phyloP scores from a whole-genome alignment of 257 asterid species.

The Hygrophila difformis region DNA sequence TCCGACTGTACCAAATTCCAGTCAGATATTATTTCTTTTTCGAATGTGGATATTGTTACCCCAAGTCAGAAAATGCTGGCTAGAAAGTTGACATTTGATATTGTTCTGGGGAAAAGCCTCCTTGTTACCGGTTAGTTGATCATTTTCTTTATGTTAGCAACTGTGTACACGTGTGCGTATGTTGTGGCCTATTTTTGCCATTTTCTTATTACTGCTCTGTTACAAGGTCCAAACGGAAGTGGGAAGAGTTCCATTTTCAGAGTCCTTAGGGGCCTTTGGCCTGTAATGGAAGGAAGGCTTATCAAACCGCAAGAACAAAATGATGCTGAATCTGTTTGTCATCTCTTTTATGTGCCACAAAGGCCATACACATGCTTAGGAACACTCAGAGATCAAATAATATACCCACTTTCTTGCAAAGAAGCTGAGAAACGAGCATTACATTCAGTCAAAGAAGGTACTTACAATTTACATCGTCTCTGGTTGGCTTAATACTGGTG shows the following conservation, averaged over 20 bases:
- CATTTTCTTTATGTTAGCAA: constrained; percentile 11
- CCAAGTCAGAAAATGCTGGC: constrained; percentile 88
- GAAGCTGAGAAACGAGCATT: constrained; percentile 69
- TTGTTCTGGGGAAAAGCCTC: constrained; percentile 80
- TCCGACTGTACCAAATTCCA: constrained; percentile 27
- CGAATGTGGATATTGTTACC: constrained; percentile 77
- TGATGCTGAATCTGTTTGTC: constrained; percentile 40
- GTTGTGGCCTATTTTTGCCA: neutral
- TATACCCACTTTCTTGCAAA: constrained; percentile 77
- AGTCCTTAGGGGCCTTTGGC: constrained; percentile 98
- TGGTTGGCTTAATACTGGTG: constrained; percentile 3
- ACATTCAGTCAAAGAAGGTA: constrained; percentile 41
- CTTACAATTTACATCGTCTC: constrained; percentile 9
- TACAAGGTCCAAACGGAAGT: constrained; percentile 97
- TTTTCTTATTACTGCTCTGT: constrained; percentile 7
- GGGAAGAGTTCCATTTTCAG: constrained; percentile 97
- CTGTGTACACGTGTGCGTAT: neutral
- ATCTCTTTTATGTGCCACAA: constrained; percentile 90
- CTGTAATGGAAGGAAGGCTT: constrained; percentile 76
- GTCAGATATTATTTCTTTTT: constrained; percentile 64
- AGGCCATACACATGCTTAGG: constrained; percentile 97
- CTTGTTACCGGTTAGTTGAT: constrained; percentile 89
- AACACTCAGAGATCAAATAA: constrained; percentile 94
- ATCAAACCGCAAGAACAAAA: constrained; percentile 44
- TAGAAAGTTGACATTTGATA: constrained; percentile 63